These are phyloP conservation scores for Suillus placidus DNA, from an alignment of 768 basidiomycete genomes.

Conservation along the genomic window DNA sequence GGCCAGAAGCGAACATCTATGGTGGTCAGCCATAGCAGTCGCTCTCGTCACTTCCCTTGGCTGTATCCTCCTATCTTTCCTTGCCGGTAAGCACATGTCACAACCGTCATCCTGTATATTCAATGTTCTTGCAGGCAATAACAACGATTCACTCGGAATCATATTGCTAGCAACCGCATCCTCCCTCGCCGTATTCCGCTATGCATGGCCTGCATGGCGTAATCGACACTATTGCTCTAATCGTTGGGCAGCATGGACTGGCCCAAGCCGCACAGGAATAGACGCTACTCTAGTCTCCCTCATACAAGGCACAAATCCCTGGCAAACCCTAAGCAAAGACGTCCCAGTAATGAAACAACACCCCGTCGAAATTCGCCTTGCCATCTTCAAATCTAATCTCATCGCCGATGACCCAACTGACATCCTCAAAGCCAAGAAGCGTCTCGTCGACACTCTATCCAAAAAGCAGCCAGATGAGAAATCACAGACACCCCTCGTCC, in stretches of 20 bases:
- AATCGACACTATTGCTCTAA: slow-evolving; percentile 9
- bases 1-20: background rate
- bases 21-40: slow-evolving; percentile 5
- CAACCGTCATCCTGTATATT: background rate
- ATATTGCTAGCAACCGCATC: background rate
- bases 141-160: background rate
- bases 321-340: background rate
- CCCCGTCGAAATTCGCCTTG: background rate
- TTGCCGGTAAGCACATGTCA: background rate
- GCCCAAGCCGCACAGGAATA: slow-evolving; percentile 6
- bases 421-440: slow-evolving; percentile 4
- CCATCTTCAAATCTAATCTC: background rate
- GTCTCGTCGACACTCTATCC: background rate
- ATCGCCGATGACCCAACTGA: background rate
- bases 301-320: background rate
- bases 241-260: background rate
- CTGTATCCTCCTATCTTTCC: background rate
- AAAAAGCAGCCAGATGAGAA: background rate
- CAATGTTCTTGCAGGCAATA: background rate
- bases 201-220: slow-evolving; percentile 7
- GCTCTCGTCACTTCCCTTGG: slow-evolving; percentile 2
- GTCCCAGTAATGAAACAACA: background rate
- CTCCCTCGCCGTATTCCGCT: slow-evolving; percentile 3
- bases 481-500: background rate
- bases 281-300: background rate